Evolutionary conservation across 164 flowering plant genomes (phyloP), one percentile per base, ranked within the genome.

Genomic region (Platanus orientalis): DNA sequence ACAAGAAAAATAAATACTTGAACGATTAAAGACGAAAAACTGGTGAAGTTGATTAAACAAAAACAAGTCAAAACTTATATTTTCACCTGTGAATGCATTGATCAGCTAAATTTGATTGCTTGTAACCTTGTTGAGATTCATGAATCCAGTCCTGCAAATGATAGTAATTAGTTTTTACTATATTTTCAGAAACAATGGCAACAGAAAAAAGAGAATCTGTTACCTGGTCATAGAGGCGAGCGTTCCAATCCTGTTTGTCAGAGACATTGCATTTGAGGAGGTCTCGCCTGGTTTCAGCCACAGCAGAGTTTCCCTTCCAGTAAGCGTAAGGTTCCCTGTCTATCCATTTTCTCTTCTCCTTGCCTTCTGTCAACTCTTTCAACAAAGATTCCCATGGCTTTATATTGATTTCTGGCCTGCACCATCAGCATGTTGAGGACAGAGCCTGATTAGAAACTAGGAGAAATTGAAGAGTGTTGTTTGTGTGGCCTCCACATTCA

Each of bases 261-360:
- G 81, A 62, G 32, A 60, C 67, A 53, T 83, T 81, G 70, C 91
- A 88, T 23, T 75, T 73, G 27, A 71, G 60, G 27, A 88, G 83
- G 23, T 79, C 76, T 17, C 2, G 47, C 63, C 91, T 75, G 0
- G 51, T 57, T 2, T 0, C 36, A 29, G 84, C 73, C 10, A 75
- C 70, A 10, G 0, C 1, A 20, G 78, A 73, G 65, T 86, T 88
- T 23, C 95, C 95, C 63, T 77, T 88, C 91, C 91, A 86, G 30
- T 75, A 84, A 16, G 95, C 91, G 59, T 80, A 79, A 19, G 86
- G 88, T 21, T 78, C 77, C 66, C 89, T 81, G 4, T 84, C 76
- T 29, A 42, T 62, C 91, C 89, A 86, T 45, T 72, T 78, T 17
- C n/a, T 65, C 62, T 28, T 76, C 42, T 61, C 44, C 50, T 76